Evolutionary conservation across 2,329 filamentous ascomycete genomes (phyloP), one percentile per base, ranked within the genome.

Genomic region (Scedosporium aurantiacum): DNA sequence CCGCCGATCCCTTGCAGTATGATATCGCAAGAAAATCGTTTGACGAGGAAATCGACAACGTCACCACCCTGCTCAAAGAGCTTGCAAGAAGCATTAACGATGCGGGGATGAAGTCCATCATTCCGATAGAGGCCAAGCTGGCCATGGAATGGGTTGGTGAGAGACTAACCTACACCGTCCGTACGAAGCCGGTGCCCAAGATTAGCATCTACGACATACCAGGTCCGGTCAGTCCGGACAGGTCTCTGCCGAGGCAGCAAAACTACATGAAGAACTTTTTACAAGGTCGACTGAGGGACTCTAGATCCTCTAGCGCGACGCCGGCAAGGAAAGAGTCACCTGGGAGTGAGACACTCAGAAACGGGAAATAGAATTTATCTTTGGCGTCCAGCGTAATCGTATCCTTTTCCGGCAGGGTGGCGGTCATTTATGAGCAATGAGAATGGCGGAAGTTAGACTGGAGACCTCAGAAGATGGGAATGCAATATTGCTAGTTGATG

Each of bases 81-180:
- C 74, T 85, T 37, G 79, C 78, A 72, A 76, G 77, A 62, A 80
- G 80, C 45, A 95, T 96, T 67, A 81, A 86, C 63, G 89, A 91
- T 68, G 81, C 86, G 1, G 90, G 89, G 47, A 87, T 90, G 54
- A 84, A 84, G 23, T 84, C 88, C 67, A 78, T 94, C 62, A 81
- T 82, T 16, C 82, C 89, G 32, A 88, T 89, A 32, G 85, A 95
- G 68, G 85, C 89, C 12, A 96, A 96, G 73, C 85, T 85, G 60
- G 79, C 81, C 10, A 78, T 96, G 45, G 88, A 95, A 67, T 81
- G 85, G 62, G 75, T 96, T n/a, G 81, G 86, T 63, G 85, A 89
- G 67, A 83, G 92, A 61, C 77, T 97, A 14, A 74, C 85, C 56
- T 85, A 88, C 69, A 81, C 83, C 2, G 86, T 93, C 57, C 80